phyloP scores from a whole-genome alignment of 176 grass and related monocot species.

The Elaeis guineensis region DNA sequence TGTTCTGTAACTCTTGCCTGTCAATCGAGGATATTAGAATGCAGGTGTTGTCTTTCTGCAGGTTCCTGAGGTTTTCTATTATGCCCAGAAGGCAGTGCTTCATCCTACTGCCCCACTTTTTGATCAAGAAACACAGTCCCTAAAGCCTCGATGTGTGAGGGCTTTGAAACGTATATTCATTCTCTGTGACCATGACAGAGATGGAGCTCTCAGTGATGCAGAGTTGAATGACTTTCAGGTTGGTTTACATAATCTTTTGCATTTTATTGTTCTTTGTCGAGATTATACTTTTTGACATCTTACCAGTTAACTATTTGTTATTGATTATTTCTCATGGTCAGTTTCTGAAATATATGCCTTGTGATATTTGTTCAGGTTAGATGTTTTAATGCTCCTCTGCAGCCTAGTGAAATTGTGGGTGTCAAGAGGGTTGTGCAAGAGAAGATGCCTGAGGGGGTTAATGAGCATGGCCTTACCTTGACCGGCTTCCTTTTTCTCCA shows the following conservation, averaged over 20 bases:
- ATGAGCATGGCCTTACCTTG: constrained; percentile 74
- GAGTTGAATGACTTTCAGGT: constrained; percentile 99
- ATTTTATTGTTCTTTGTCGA: constrained; percentile 5
- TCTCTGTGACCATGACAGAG: constrained; percentile 76
- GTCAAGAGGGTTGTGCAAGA: constrained; percentile 97
- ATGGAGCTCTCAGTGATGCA: constrained; percentile 84
- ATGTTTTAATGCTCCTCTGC: constrained; percentile 90
- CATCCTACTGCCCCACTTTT: constrained; percentile 92
- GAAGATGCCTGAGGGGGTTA: constrained; percentile 93
- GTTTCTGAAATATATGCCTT: too few relatives aligned
- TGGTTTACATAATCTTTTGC: background rate
- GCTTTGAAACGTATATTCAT: constrained; percentile 96
- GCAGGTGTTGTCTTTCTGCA: constrained; percentile 4
- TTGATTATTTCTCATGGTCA: too few relatives aligned
- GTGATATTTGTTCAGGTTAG: constrained; percentile 43
- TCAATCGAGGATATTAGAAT: background rate
- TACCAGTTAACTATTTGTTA: too few relatives aligned
- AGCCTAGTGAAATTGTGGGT: constrained; percentile 79
- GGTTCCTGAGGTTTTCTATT: constrained; percentile 92
- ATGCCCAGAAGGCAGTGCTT: constrained; percentile 94
- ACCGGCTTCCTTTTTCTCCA: constrained; percentile 96
- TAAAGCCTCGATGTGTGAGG: constrained; percentile 85
- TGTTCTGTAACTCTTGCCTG: too few relatives aligned
- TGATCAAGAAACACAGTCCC: constrained; percentile 82
- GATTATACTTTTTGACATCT: too few relatives aligned